Evolutionary conservation across 208 protist species (phyloP).

Genomic region (Acanthamoeba comandoni): DNA sequence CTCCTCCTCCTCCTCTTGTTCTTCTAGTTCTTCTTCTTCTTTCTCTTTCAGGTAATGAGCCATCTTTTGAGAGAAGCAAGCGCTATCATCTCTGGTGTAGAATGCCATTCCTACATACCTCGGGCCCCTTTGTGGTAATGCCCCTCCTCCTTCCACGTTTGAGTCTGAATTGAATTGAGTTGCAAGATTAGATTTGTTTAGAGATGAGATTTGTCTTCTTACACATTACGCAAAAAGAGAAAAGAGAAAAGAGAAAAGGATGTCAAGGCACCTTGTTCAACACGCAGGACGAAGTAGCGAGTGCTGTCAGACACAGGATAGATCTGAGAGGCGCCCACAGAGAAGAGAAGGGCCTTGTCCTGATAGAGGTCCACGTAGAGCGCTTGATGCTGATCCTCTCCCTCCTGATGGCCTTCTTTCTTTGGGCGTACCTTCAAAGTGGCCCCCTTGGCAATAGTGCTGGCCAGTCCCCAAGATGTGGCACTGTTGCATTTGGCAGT

Average conservation of each 20-base stretch:
- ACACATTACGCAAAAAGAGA: background rate
- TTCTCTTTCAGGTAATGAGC: too few species aligned
- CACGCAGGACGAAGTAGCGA: slow-evolving; percentile 29
- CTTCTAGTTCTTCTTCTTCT: too few species aligned
- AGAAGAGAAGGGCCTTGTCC: background rate
- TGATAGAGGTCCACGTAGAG: slow-evolving; percentile 5
- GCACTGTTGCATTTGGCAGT: background rate
- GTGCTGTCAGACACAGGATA: slow-evolving; percentile 48
- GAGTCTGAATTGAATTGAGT: background rate
- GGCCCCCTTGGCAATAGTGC: background rate
- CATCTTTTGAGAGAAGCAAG: too few species aligned
- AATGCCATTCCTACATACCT: slow-evolving; percentile 4
- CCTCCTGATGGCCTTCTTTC: background rate
- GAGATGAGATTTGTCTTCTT: background rate
- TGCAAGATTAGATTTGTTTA: background rate
- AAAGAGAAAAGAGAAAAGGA: background rate
- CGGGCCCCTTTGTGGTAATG: background rate
- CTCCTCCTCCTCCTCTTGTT: background rate
- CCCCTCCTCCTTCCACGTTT: background rate
- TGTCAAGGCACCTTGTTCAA: background rate
- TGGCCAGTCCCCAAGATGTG: background rate
- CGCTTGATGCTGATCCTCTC: background rate
- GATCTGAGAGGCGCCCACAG: slow-evolving; percentile 29
- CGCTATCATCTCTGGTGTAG: slow-evolving; percentile 25
- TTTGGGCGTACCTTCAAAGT: background rate